Conservation (phyloP, 257 asterid species). For the Solanum etuberosum region DNA sequence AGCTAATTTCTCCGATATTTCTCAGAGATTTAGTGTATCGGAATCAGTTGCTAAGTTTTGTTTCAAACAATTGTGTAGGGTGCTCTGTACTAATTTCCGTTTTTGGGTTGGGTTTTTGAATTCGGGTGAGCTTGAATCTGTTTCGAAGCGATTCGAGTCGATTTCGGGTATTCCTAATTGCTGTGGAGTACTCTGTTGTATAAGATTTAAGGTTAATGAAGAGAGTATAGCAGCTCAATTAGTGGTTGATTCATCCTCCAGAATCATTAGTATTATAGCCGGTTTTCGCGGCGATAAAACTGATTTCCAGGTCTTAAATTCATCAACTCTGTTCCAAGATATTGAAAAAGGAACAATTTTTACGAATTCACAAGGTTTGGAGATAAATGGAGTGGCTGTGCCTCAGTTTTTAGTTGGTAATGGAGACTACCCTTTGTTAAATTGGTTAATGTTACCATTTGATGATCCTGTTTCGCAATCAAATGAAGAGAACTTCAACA, state of each 20-base stretch:
- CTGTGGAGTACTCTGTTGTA: constrained; percentile 54
- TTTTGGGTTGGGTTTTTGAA: constrained; percentile 82
- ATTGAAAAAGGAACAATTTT: constrained; percentile 26
- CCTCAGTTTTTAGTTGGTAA: constrained; percentile 52
- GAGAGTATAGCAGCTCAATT: constrained; percentile 57
- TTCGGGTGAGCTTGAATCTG: constrained; percentile 36
- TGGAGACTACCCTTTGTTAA: constrained; percentile 48
- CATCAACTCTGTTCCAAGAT: constrained; percentile 46
- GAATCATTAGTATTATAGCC: constrained; percentile 56
- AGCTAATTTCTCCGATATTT: constrained; percentile 42
- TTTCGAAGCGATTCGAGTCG: constrained; percentile 43
- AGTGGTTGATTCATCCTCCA: constrained; percentile 62
- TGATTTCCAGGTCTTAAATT: constrained; percentile 28
- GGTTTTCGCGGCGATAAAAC: constrained; percentile 50
- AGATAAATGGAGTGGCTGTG: constrained; percentile 20
- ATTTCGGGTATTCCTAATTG: constrained; percentile 74
- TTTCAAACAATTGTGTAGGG: constrained; percentile 77
- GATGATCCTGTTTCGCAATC: constrained; percentile 31
- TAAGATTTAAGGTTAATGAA: constrained; percentile 26
- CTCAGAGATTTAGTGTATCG: constrained; percentile 41
- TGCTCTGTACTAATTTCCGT: constrained; percentile 75
- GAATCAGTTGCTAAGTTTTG: constrained; percentile 45
- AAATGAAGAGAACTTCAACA: constrained; percentile 45
- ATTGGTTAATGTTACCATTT: constrained; percentile 58
- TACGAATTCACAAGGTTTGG: constrained; percentile 24